Evolutionary conservation across 2,329 filamentous ascomycete species (phyloP).

Genomic region (Colletotrichum scovillei): DNA sequence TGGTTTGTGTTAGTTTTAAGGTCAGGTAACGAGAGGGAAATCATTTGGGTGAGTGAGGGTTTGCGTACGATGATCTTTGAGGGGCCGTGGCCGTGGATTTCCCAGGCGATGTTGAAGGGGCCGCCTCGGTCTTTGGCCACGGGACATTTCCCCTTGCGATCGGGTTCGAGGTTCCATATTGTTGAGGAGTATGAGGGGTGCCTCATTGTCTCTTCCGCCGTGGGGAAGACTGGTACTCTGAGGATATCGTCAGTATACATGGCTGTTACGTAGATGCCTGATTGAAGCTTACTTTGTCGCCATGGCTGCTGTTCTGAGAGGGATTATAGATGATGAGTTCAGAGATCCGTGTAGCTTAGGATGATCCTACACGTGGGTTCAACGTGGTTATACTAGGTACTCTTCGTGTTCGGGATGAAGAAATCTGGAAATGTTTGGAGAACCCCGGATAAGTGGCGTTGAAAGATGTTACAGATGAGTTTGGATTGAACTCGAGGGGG

Average conservation of each 20-base stretch:
- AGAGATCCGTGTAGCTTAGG: background rate
- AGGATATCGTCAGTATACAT: background rate
- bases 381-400: background rate
- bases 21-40: background rate
- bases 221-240: constrained; percentile 47
- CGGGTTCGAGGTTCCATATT: constrained; percentile 77
- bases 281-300: constrained; percentile 12
- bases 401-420: no score
- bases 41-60: constrained; percentile 10
- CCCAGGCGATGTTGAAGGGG: constrained; percentile 81
- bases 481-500: constrained; percentile 19
- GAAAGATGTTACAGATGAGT: constrained; percentile 24
- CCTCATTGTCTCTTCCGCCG: constrained; percentile 67
- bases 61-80: constrained; percentile 77
- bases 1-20: background rate
- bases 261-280: no score
- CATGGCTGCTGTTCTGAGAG: constrained; percentile 3
- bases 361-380: background rate
- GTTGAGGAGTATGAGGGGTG: constrained; percentile 76
- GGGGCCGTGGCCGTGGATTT: constrained; percentile 81
- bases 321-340: background rate
- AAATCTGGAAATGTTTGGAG: constrained; percentile 2
- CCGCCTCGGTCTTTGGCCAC: constrained; percentile 80
- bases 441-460: constrained; percentile 10
- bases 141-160: constrained; percentile 67